Evolutionary conservation across 768 basidiomycete species (phyloP), one percentile per base, ranked within the genome.

Genomic region (Candolleomyces eurysporus): DNA sequence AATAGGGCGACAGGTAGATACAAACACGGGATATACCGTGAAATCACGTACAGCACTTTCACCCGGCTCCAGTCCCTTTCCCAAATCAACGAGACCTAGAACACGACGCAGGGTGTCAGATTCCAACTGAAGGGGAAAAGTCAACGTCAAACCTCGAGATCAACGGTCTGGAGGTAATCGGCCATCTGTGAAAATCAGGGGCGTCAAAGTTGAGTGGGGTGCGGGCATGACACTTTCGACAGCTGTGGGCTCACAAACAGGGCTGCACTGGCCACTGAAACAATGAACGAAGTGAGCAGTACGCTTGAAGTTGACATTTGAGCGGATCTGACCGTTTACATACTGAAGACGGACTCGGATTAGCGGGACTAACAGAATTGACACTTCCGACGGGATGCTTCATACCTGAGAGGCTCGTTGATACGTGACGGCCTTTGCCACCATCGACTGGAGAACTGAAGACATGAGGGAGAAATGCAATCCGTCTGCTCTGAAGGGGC

Each of bases 401-500:
- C 54, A 36, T 56, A 56, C 54, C 22, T 56, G 54, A 42, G 54
- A 56, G 16, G 54, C 31, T 42, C 54, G 36, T 56, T 56, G 54
- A 42, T 56, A 56, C n/a, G 54, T 42, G 10, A 56, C 54, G 40
- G 54, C 54, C 40, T 56, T 56, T 43, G 39, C 54, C 4, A 56
- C 22, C 14, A 56, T 17, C 16, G 45, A 46, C 45, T 46, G 45
- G 19, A 46, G 16, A 17, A 17, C 45, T 3, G 45, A 46, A 46
- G 45, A 6, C 45, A 46, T 46, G 36, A 36, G 8, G 8, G 17
- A 26, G 49, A 26, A 22, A 8, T 3, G 49, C 21, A 26, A 6
- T 50, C 21, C 7, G 4, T 30, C 26, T 26, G 26, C 26, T 26
- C 26, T 26, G 26, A 26, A 26, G 26, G 2, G 26, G 26, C 13